Conservation (phyloP, 306 rosid species). For the Prinsepia uniflora region DNA sequence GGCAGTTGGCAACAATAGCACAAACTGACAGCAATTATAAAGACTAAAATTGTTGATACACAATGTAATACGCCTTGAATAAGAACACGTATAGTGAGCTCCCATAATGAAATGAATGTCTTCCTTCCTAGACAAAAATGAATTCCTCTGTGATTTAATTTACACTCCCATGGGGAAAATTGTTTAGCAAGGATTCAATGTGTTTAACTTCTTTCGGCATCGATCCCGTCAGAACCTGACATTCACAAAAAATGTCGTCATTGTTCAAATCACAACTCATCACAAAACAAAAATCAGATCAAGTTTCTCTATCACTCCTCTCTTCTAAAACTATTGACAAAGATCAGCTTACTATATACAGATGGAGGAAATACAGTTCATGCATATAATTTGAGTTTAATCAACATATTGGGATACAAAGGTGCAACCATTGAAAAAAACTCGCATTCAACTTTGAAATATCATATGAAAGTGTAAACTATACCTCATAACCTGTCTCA, state of each 20-base stretch:
- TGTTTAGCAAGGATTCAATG: slow-evolving; percentile 73
- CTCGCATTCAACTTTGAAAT: background rate
- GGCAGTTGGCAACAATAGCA: too few species aligned
- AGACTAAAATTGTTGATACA: too few species aligned
- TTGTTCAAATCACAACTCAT: background rate
- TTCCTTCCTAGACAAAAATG: too few species aligned
- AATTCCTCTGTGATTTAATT: slow-evolving; percentile 18
- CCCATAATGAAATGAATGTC: too few species aligned
- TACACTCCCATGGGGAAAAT: slow-evolving; percentile 48
- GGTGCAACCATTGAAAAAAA: background rate
- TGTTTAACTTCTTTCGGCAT: slow-evolving; percentile 84
- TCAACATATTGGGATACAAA: background rate
- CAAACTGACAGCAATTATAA: too few species aligned
- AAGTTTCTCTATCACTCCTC: background rate
- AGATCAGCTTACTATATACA: background rate
- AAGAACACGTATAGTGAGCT: too few species aligned
- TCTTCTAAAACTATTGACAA: background rate
- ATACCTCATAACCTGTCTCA: slow-evolving; percentile 70
- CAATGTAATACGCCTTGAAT: too few species aligned
- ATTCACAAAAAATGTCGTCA: slow-evolving; percentile 5
- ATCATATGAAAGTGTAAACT: background rate
- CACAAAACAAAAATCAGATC: background rate
- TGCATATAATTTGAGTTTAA: background rate
- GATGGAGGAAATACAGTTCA: background rate
- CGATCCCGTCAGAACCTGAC: slow-evolving; percentile 69